phyloP scores from a whole-genome alignment of 352 stramenopile species.

The Globisporangium paroecandrum region DNA sequence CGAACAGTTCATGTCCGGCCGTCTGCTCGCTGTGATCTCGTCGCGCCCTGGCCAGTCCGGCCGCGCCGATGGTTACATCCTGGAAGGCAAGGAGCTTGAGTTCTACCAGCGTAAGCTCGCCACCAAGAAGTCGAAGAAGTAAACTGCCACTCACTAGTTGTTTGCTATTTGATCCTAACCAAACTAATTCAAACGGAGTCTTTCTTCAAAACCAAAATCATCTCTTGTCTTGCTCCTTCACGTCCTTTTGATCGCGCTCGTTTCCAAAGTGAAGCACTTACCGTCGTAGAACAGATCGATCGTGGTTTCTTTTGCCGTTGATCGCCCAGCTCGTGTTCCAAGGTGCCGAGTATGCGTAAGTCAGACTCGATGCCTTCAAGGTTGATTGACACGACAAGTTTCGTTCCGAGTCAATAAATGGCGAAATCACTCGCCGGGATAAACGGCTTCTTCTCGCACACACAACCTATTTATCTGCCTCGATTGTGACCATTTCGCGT shows the following conservation, averaged over 20 bases:
- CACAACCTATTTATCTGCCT: too few species aligned
- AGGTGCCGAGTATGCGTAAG: too few species aligned
- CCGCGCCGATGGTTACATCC: constrained; percentile 97
- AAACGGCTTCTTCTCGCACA: too few species aligned
- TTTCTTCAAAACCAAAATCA: constrained; percentile 12
- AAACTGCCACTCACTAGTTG: constrained; percentile 26
- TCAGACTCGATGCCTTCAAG: too few species aligned
- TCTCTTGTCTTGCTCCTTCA: background rate
- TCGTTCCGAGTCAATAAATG: too few species aligned
- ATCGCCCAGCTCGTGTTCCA: too few species aligned
- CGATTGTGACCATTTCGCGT: too few species aligned
- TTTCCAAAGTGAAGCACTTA: too few species aligned
- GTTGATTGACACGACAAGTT: too few species aligned
- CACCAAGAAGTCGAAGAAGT: constrained; percentile 99
- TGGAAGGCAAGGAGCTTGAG: constrained; percentile 99
- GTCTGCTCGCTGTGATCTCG: constrained; percentile 96
- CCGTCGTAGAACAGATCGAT: too few species aligned
- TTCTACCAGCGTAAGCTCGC: constrained; percentile 99
- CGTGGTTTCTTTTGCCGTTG: too few species aligned
- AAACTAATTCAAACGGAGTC: constrained; percentile 19
- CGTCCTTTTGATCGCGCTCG: background rate
- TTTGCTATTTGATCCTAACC: constrained; percentile 13
- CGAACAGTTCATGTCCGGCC: constrained; percentile 96
- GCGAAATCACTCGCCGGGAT: too few species aligned
- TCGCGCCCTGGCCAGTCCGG: constrained; percentile 98